A percentile compares a stretch with the other conserved stretches of the same genome.
phyloP scores from a whole-genome alignment of 106 monocot species.

The Dendrobium catenatum region DNA sequence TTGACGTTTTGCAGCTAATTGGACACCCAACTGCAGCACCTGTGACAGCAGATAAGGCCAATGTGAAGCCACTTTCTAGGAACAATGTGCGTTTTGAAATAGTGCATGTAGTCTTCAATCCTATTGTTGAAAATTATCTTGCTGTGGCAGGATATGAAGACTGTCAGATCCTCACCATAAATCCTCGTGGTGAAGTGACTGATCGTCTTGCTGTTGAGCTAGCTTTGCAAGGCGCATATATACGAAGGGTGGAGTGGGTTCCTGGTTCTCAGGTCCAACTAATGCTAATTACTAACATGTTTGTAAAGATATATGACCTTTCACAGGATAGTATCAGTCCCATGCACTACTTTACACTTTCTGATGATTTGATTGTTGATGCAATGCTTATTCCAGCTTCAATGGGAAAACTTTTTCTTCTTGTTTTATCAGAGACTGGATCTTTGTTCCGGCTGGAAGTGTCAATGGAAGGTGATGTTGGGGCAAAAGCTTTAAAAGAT shows the following conservation, averaged over 20 bases:
- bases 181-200: conserved; percentile 94
- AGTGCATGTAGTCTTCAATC: conserved; percentile 78
- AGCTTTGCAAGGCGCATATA: conserved; percentile 83
- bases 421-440: conserved; percentile 82
- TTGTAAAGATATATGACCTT: conserved; percentile 98
- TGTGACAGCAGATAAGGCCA: conserved; percentile 82
- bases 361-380: conserved; percentile 78
- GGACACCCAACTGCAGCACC: conserved; percentile 64
- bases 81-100: conserved; percentile 97
- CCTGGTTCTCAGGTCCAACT: conserved; percentile 96
- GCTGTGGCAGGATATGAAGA: conserved; percentile 91
- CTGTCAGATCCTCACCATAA: conserved; percentile 91
- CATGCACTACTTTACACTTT: conserved; percentile 77
- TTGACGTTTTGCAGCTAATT: conserved; percentile 89
- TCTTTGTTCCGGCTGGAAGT: conserved; percentile 62
- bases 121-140: conserved; percentile 81
- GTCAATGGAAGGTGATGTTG: conserved; percentile 71
- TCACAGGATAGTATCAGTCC: conserved; percentile 98
- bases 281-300: conserved; percentile 88
- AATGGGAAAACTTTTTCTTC: conserved; percentile 72
- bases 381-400: conserved; percentile 75
- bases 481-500: conserved; percentile 70
- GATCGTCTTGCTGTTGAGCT: conserved; percentile 98
- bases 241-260: conserved; percentile 85
- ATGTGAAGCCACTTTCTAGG: conserved; percentile 78